Conservation (phyloP, 2,329 filamentous ascomycete genomes). For the Chalaropsis ovoidea region DNA sequence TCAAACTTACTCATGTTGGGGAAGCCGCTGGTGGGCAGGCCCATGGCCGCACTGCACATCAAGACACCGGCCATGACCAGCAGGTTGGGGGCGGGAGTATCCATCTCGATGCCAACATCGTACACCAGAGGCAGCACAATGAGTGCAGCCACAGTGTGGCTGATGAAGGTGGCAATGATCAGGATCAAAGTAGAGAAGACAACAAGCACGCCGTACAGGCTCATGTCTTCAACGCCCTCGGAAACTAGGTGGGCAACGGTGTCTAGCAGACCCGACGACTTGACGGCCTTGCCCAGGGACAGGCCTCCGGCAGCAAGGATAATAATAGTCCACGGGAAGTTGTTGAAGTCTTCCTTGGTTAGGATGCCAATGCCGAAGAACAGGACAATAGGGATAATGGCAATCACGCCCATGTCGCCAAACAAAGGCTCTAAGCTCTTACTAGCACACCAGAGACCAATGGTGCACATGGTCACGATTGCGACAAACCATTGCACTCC, state of each 20-base stretch:
- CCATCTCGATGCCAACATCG: slow-evolving; percentile 75
- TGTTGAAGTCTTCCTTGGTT: slow-evolving; percentile 99
- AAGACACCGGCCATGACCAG: slow-evolving; percentile 90
- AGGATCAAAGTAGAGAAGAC: slow-evolving; percentile 78
- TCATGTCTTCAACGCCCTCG: slow-evolving; percentile 60
- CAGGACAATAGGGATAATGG: slow-evolving; percentile 86
- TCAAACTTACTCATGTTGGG: slow-evolving; percentile 91
- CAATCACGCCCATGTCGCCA: slow-evolving; percentile 96
- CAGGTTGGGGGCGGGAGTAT: slow-evolving; percentile 82
- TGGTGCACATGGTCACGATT: slow-evolving; percentile 70
- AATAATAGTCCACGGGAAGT: slow-evolving; percentile 99
- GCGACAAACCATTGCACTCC: slow-evolving; percentile 90
- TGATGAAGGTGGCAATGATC: slow-evolving; percentile 94
- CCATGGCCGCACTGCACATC: slow-evolving; percentile 97
- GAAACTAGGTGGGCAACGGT: slow-evolving; percentile 76
- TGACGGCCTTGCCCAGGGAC: slow-evolving; percentile 86
- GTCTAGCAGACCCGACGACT: slow-evolving; percentile 81
- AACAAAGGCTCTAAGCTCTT: slow-evolving; percentile 81
- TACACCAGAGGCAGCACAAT: slow-evolving; percentile 88
- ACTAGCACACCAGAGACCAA: slow-evolving; percentile 81
- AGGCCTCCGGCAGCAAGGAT: slow-evolving; percentile 91
- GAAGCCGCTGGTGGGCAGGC: slow-evolving; percentile 87
- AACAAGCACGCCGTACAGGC: slow-evolving; percentile 73
- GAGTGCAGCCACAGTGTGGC: slow-evolving; percentile 88
- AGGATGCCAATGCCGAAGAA: slow-evolving; percentile 96